Evolutionary conservation across 768 basidiomycete genomes (phyloP), one percentile per base, ranked within the genome.

Genomic region (Tylopilus sp.): DNA sequence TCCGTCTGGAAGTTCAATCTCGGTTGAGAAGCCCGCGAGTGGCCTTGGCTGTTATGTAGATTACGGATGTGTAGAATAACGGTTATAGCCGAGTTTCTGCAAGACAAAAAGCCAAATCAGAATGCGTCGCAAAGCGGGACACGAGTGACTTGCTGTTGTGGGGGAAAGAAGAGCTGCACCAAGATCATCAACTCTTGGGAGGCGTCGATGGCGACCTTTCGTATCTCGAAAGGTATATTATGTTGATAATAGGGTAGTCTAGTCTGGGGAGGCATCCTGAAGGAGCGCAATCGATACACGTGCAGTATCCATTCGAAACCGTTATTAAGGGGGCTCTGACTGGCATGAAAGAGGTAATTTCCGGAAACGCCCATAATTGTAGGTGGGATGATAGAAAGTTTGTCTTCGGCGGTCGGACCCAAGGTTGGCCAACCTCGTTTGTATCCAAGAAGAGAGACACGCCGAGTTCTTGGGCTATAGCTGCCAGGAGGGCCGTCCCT

Each of bases 21-120:
- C 17, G 65, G 56, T 31, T 69, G 63, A 35, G 56, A 39, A 25
- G 79, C 76, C 44, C 65, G 69, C 26, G 75, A 70, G 58, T 85
- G 82, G 58, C 79, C 79, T 49, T 73, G 76, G 51, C 79, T 80
- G n/a, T 71, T 71, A 71, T 76, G 78, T 45, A 83, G 64, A 60
- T 82, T 72, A 52, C 80, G 77, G 51, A 85, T 73, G 55, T 79
- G 79, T 56, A 85, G 40, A 17, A 56, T 50, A 54, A 61, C 56
- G 15, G 47, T 51, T 47, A 65, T 65, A 15, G 65, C 59, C 3
- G 57, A 57, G 47, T 60, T 63, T 40, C 67, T 69, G 56, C n/a
- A 33, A 23, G 46, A 36, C 25, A 41, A 49, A 36, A 28, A 12
- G 22, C 47, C 28, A 18, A n/a, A 26, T 53, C 44, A 23, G 12